Evolutionary conservation across 2,329 filamentous ascomycete genomes (phyloP).

Genomic region (Fusarium sp.): DNA sequence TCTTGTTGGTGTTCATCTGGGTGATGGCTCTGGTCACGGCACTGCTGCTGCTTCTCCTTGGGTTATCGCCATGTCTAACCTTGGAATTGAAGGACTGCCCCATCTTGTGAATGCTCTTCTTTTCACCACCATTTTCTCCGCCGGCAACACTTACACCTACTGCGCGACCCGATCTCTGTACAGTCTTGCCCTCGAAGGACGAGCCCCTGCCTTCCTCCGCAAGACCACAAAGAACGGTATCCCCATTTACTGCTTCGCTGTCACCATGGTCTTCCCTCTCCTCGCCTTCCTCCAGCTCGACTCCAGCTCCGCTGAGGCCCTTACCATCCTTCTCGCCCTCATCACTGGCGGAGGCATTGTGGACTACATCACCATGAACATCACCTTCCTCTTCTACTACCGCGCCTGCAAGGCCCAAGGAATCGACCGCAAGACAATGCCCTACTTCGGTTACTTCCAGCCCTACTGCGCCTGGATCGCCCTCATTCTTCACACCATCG

Average conservation of each 20-base stretch:
- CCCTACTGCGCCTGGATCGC: conserved; percentile 37
- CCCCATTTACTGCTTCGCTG: conserved; percentile 61
- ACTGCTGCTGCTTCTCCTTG: conserved; percentile 35
- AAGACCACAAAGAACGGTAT: conserved; percentile 66
- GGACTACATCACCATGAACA: conserved; percentile 64
- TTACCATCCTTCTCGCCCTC: conserved; percentile 59
- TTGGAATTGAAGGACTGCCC: conserved; percentile 57
- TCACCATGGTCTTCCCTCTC: conserved; percentile 61
- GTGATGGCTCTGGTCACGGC: not conserved
- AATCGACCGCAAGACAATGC: conserved; percentile 55
- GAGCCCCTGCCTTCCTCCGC: conserved; percentile 62
- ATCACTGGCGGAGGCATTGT: conserved; percentile 61
- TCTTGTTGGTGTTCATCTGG: conserved; percentile 16
- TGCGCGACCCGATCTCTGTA: conserved; percentile 65
- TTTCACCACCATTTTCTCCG: conserved; percentile 58
- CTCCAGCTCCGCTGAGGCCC: conserved; percentile 53
- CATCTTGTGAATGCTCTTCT: conserved; percentile 64
- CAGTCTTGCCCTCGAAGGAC: conserved; percentile 64
- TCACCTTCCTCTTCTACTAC: conserved; percentile 69
- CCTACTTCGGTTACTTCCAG: conserved; percentile 59
- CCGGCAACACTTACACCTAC: conserved; percentile 48
- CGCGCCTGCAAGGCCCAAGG: conserved; percentile 62
- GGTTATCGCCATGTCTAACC: conserved; percentile 38
- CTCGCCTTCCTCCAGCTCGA: conserved; percentile 59
- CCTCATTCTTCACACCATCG: conserved; percentile 24